These are phyloP conservation scores for Lipomyces kockii DNA, from an alignment of 805 yeast species.

Conservation along the genomic window DNA sequence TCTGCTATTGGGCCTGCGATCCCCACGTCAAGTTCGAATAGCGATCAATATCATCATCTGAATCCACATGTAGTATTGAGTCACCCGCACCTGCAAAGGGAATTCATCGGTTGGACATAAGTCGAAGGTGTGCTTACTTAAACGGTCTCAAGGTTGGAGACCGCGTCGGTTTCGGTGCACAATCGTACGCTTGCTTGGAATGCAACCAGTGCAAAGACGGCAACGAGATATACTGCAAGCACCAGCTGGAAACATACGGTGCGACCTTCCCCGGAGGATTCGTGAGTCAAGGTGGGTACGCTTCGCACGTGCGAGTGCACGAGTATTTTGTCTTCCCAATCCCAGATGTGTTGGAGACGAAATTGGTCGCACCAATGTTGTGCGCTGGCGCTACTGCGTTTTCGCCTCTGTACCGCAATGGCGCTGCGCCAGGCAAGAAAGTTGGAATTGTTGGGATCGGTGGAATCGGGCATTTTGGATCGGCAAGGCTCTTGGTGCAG, in stretches of 20 bases:
- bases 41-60: too few relatives aligned
- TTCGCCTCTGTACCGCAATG: conserved; percentile 60
- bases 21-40: too few relatives aligned
- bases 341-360: conserved; percentile 59
- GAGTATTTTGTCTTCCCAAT: conserved; percentile 66
- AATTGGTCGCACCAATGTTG: conserved; percentile 68
- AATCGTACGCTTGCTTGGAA: conserved; percentile 60
- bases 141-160: conserved; percentile 62
- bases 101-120: too few relatives aligned
- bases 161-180: conserved; percentile 81
- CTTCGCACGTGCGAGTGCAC: conserved; percentile 65
- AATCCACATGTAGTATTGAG: too few relatives aligned
- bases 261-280: conserved; percentile 53
- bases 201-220: conserved; percentile 62
- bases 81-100: too few relatives aligned
- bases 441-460: conserved; percentile 69
- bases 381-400: conserved; percentile 78
- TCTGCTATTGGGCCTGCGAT: too few relatives aligned
- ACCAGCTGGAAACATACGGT: conserved; percentile 57
- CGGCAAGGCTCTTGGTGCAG: conserved; percentile 66
- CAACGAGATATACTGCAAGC: conserved; percentile 61
- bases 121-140: too few relatives aligned
- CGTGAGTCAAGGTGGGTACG: conserved; percentile 66
- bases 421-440: conserved; percentile 54
- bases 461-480: conserved; percentile 68